Percentiles rank a stretch among this genome's conserved stretches.
Conservation (phyloP, 768 basidiomycete genomes). For the Suillus discolor region DNA sequence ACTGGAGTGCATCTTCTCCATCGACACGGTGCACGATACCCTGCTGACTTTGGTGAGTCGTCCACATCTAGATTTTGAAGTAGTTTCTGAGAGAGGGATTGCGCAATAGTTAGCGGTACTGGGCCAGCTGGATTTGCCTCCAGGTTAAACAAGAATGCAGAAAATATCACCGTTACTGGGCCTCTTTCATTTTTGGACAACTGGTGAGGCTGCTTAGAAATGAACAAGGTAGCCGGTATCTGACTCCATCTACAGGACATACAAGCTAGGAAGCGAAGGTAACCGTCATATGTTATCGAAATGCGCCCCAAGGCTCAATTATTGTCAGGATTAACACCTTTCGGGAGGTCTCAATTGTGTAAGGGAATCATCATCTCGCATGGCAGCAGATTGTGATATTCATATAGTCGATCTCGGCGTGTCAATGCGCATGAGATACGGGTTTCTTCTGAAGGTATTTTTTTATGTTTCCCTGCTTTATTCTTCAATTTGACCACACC, state of each 20-base stretch:
- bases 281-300: slow-evolving; percentile 10
- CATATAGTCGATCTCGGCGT: slow-evolving; percentile 41
- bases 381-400: slow-evolving; percentile 1
- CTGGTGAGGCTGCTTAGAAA: too few species aligned
- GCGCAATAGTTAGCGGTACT: slow-evolving; percentile 19
- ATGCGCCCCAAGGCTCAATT: slow-evolving; percentile 14
- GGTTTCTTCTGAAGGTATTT: slow-evolving; percentile 40
- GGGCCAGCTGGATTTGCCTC: slow-evolving; percentile 53
- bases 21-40: slow-evolving; percentile 71
- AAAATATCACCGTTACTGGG: slow-evolving; percentile 59
- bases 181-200: slow-evolving; percentile 72
- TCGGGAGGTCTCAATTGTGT: slow-evolving; percentile 83
- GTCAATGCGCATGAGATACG: slow-evolving; percentile 45
- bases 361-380: slow-evolving; percentile 23
- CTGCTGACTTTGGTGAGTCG: slow-evolving; percentile 31
- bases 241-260: slow-evolving; percentile 53
- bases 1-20: slow-evolving; percentile 78
- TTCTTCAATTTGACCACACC: slow-evolving; percentile 25
- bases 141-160: slow-evolving; percentile 50
- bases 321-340: slow-evolving; percentile 69
- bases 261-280: slow-evolving; percentile 84
- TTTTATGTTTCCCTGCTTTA: slow-evolving; percentile 11
- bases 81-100: slow-evolving; percentile 18
- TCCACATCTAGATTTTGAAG: slow-evolving; percentile 16
- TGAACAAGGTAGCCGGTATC: not conserved